Conservation (phyloP, 192 early-diverging fungal species). For the Endogone sp. region DNA sequence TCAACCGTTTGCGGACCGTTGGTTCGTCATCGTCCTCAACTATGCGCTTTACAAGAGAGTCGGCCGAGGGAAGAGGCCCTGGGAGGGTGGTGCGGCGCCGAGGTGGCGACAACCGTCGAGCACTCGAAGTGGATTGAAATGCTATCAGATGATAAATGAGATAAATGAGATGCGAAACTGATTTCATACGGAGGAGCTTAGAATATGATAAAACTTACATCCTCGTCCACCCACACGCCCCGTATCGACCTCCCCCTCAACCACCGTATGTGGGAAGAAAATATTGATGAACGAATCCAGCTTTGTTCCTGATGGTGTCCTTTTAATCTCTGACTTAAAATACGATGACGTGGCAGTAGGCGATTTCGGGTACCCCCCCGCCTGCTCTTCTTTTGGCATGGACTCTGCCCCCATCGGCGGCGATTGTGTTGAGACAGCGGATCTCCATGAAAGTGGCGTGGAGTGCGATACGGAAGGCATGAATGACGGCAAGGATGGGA, state of each 20-base stretch:
- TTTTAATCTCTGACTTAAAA: not conserved
- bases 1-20: not conserved
- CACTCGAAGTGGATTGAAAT: not conserved
- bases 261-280: too few species aligned
- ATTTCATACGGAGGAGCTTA: too few species aligned
- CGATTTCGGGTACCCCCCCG: not conserved
- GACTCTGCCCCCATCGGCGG: not conserved
- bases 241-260: not conserved
- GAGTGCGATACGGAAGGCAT: not conserved
- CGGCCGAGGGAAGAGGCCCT: not conserved
- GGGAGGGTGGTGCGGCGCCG: not conserved
- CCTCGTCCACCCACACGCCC: not conserved
- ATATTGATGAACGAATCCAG: too few species aligned
- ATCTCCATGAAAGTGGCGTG: not conserved
- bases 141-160: too few species aligned
- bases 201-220: not conserved
- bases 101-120: not conserved
- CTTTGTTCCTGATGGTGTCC: too few species aligned
- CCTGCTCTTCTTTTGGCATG: not conserved
- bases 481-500: not conserved
- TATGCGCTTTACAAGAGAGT: not conserved
- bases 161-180: too few species aligned
- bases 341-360: not conserved
- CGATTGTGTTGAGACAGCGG: not conserved
- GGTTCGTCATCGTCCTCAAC: not conserved